phyloP scores from a whole-genome alignment of 1,284 basidiomycete species.

The Heterobasidion occidentale region DNA sequence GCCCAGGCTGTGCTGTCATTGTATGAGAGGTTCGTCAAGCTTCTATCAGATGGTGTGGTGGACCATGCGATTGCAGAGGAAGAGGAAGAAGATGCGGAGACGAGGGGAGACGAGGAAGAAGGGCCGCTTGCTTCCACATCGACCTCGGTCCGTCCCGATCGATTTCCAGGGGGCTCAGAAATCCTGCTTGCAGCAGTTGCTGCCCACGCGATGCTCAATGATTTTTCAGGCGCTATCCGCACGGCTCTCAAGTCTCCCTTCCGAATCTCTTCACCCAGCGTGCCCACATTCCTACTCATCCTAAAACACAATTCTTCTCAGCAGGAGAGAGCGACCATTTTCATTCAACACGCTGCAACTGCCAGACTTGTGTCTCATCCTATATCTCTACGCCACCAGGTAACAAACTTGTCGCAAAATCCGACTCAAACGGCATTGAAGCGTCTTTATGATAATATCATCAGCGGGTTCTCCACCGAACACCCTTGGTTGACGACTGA shows the following conservation, averaged over 20 bases:
- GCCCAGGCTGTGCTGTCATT: conserved; percentile 35
- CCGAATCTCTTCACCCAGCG: conserved; percentile 25
- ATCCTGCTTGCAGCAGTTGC: conserved; percentile 44
- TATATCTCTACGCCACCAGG: conserved; percentile 38
- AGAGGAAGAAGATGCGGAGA: neutral
- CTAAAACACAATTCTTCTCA: conserved; percentile 27
- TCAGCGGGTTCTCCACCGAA: conserved; percentile 40
- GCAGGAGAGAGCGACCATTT: conserved; percentile 30
- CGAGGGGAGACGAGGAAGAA: neutral
- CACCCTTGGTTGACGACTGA: conserved; percentile 38
- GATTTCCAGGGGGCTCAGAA: conserved; percentile 10
- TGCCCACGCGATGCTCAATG: conserved; percentile 50
- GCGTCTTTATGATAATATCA: conserved; percentile 38
- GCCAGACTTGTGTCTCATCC: conserved; percentile 46
- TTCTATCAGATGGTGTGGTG: neutral
- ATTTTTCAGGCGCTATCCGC: conserved; percentile 45
- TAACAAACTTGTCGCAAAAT: conserved; percentile 28
- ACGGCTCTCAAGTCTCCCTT: conserved; percentile 29
- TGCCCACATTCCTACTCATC: conserved; percentile 28
- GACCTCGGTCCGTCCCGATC: neutral
- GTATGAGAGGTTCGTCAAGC: conserved; percentile 31
- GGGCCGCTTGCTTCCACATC: neutral
- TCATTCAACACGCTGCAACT: conserved; percentile 34
- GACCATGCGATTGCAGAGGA: neutral
- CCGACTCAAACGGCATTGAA: conserved; percentile 24